Percentiles rank a stretch among this genome's conserved stretches.
Evolutionary conservation across 805 yeast genomes (phyloP).

Genomic region (Metschnikowia cerradonensis): DNA sequence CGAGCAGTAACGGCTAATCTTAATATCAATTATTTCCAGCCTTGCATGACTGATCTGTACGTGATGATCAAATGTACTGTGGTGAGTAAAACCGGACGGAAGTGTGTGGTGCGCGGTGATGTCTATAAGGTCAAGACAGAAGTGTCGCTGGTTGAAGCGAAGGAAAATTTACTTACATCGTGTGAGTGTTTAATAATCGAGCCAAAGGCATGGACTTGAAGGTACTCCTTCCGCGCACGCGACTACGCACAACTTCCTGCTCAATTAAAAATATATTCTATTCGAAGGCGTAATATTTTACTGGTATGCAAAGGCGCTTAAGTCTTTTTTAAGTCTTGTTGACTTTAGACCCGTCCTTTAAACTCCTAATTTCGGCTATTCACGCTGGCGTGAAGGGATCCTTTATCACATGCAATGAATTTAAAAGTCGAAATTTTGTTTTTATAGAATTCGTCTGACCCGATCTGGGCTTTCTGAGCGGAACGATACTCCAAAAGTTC

Average conservation of each 20-base stretch:
- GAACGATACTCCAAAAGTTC: not conserved
- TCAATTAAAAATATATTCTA: no score
- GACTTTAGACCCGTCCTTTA: no score
- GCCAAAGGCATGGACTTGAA: slow-evolving; percentile 19
- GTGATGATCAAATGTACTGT: slow-evolving; percentile 34
- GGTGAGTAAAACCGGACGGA: slow-evolving; percentile 32
- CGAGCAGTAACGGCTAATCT: slow-evolving; percentile 44
- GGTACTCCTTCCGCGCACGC: not conserved
- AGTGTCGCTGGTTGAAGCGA: slow-evolving; percentile 16
- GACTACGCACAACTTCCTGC: no score
- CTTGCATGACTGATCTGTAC: slow-evolving; percentile 29
- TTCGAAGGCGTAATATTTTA: not conserved
- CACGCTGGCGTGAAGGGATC: no score
- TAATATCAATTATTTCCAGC: slow-evolving; percentile 37
- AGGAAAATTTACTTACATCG: slow-evolving; percentile 27
- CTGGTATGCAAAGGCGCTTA: not conserved
- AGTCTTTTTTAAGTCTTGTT: no score
- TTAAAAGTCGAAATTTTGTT: no score
- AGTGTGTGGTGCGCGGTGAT: slow-evolving; percentile 37
- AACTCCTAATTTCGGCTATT: no score
- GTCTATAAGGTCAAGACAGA: slow-evolving; percentile 22
- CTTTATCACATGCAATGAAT: no score
- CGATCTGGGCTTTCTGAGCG: no score
- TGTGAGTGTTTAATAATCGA: slow-evolving; percentile 41
- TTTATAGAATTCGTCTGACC: no score